Evolutionary conservation across 2,329 filamentous ascomycete species (phyloP), one percentile per base, ranked within the genome.

Genomic region (Scedosporium dehoogii): DNA sequence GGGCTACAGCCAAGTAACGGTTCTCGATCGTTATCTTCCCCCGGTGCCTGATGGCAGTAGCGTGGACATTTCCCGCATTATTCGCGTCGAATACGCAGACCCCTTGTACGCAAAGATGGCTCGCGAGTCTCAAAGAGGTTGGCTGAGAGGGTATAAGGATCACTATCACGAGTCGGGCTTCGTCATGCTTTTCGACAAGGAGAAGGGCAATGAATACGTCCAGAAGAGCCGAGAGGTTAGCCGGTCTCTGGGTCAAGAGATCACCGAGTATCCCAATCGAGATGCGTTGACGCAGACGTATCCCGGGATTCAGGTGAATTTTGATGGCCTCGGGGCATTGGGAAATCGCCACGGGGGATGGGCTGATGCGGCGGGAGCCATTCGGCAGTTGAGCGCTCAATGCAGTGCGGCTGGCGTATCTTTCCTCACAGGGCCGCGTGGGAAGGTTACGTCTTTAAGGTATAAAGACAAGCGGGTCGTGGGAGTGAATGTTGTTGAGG

Each of bases 21-120:
- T 88, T 59, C 73, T 88, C 63, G 82, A 88, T 71, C 78, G 83
- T 62, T 80, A 78, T 5, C 81, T 87, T 42, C 86, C 87, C 69
- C 85, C 85, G 1, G 78, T 83, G 5, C 74, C 78, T 46, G 84
- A 88, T 68, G 79, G 79, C 63, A 80, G 84, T 59, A 85, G 81
- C 66, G 79, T 86, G 68, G 85, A 88, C 74, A 79, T 79, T 3
- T 87, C 84, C 12, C 82, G 85, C 67, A 86, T 88, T 67, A 79
- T 88, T 66, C 80, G 86, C 63, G 76, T 83, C 60, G 93, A 97
- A 79, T 97, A 97, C 71, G 86, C 90, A 5, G 86, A 93, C 70
- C 77, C 84, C 0, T 83, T 86, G 21, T 97, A 97, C 74, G 84
- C 91, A 4, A 76, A 79, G 16, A 84, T 97, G 56, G 91, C 87